Percentiles rank a stretch among this genome's conserved stretches.
Conservation (phyloP, 2,329 filamentous ascomycete genomes). For the Neofusicoccum sp. region DNA sequence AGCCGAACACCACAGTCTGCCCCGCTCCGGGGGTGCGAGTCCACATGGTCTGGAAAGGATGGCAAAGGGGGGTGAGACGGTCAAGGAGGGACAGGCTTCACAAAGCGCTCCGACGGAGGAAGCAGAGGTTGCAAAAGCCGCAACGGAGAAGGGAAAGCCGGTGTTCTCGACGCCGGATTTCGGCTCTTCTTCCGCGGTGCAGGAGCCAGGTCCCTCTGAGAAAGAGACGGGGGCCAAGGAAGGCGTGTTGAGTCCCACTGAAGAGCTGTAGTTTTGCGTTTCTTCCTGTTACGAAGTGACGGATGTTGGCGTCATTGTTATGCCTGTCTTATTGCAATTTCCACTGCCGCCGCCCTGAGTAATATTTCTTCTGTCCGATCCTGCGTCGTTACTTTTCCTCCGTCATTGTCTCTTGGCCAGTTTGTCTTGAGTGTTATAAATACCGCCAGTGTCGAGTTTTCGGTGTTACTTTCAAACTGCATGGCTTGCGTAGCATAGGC, state of each 20-base stretch:
- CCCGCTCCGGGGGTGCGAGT: neutral
- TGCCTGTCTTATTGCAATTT: neutral
- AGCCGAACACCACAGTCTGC: slow-evolving; percentile 19
- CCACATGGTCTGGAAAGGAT: slow-evolving; percentile 1
- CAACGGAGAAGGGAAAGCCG: slow-evolving; percentile 19
- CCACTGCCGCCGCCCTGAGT: neutral
- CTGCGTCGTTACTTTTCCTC: neutral
- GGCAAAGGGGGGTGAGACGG: neutral
- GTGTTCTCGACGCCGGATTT: slow-evolving; percentile 29
- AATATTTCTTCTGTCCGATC: slow-evolving; percentile 4
- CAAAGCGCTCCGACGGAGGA: neutral
- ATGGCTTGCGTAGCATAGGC: slow-evolving; percentile 12
- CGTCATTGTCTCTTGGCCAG: neutral
- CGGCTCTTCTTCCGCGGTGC: neutral
- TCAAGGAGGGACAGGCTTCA: neutral
- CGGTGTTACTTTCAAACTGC: neutral
- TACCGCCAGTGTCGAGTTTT: neutral
- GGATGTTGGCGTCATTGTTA: neutral
- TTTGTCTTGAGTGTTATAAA: neutral
- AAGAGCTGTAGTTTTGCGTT: neutral
- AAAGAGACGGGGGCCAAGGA: slow-evolving; percentile 18
- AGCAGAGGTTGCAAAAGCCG: slow-evolving; percentile 1
- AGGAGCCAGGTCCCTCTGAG: slow-evolving; percentile 5
- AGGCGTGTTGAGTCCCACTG: slow-evolving; percentile 23
- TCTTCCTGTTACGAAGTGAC: slow-evolving; percentile 6